Evolutionary conservation across 2,329 filamentous ascomycete genomes (phyloP).

Genomic region (Aspergillus caelatus): DNA sequence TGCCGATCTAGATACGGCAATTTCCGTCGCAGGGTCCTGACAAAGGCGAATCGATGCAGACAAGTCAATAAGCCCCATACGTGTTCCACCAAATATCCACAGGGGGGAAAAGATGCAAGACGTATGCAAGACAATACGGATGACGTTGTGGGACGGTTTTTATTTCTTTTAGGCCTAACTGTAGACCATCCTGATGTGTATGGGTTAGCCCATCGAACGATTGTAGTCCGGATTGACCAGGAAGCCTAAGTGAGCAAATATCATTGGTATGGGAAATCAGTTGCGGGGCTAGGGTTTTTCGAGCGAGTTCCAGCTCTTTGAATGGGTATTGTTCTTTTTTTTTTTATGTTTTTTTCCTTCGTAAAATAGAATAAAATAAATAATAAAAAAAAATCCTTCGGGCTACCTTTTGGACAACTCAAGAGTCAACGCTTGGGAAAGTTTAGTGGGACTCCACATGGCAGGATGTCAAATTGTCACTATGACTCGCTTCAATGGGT

Average conservation of each 20-base stretch:
- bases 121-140: constrained; percentile 1
- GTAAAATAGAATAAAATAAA: background rate
- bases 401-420: background rate
- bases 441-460: constrained; percentile 7
- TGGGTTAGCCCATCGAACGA: background rate
- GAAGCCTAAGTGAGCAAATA: background rate
- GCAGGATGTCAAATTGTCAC: constrained; percentile 1
- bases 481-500: background rate
- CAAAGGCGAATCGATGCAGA: background rate
- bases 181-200: background rate
- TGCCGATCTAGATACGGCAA: constrained; percentile 1
- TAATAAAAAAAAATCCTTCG: background rate
- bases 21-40: constrained; percentile 1
- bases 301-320: background rate
- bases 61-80: constrained; percentile 2
- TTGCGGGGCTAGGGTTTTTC: constrained; percentile 6
- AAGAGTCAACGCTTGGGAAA: constrained; percentile 5
- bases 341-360: background rate
- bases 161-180: background rate
- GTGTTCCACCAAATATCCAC: background rate
- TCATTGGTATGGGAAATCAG: constrained; percentile 6
- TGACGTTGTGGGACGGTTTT: background rate
- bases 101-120: background rate
- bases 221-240: constrained; percentile 1
- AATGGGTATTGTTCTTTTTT: background rate